Evolutionary conservation across 2,329 filamentous ascomycete genomes (phyloP).

Genomic region (Diaporthe sp.): DNA sequence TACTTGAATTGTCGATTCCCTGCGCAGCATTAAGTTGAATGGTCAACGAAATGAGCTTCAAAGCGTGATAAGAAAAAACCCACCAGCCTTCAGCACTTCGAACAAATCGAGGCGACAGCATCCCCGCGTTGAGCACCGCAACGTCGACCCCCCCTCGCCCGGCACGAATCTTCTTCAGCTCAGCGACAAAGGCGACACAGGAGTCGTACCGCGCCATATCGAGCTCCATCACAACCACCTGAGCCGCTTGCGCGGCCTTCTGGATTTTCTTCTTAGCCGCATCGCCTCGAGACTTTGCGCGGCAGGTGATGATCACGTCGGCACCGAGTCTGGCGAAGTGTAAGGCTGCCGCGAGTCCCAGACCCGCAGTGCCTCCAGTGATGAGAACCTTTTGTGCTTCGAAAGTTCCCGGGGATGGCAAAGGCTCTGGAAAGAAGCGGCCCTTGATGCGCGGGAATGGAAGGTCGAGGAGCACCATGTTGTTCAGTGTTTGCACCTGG

Average conservation of each 20-base stretch:
- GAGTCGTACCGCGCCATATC: neutral
- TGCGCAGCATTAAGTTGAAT: fast-evolving
- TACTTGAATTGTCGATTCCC: neutral
- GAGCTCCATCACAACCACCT: neutral
- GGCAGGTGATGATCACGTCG: conserved; percentile 5
- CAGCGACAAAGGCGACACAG: neutral
- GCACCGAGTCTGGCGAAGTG: neutral
- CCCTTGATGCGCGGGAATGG: neutral
- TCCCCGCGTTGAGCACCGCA: neutral
- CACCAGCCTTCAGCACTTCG: neutral
- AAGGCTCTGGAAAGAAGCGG: neutral
- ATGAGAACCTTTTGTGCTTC: neutral
- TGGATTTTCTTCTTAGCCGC: neutral
- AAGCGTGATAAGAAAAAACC: neutral
- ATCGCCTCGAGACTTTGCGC: neutral
- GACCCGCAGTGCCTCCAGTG: neutral
- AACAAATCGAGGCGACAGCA: neutral
- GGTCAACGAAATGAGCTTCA: neutral
- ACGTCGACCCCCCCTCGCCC: neutral
- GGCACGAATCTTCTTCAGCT: neutral
- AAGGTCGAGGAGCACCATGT: neutral
- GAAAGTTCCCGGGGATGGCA: neutral
- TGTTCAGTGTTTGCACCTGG: neutral
- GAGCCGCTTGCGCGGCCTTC: neutral
- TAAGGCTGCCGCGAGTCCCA: neutral